These are phyloP conservation scores for Cyclotella cryptica DNA, from an alignment of 108 stramenopile species.

Conservation along the genomic window DNA sequence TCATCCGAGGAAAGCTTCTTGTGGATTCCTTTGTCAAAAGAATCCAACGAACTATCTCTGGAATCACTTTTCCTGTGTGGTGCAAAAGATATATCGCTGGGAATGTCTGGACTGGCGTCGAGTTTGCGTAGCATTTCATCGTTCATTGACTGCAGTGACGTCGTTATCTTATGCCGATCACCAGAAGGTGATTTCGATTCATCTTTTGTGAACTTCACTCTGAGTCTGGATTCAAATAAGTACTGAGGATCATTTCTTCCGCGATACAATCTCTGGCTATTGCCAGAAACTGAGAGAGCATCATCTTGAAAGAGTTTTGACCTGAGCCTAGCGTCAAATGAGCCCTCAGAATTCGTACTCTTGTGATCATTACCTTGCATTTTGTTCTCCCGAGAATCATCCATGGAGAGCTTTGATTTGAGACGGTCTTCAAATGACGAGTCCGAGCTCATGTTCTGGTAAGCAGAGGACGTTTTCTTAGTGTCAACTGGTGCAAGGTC, in stretches of 20 bases:
- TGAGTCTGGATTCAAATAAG: conserved; percentile 2
- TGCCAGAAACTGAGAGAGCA: not conserved
- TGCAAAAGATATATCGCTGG: conserved; percentile 1
- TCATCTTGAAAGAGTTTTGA: not conserved
- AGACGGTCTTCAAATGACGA: not conserved
- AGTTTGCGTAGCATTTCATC: not conserved
- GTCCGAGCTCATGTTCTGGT: no score
- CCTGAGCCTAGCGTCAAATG: not conserved
- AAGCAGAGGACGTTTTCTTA: no score
- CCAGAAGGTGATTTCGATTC: not conserved
- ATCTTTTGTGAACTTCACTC: not conserved
- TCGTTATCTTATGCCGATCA: no score
- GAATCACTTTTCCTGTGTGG: not conserved
- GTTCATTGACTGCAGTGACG: not conserved
- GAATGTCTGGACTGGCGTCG: not conserved
- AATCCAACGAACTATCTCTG: not conserved
- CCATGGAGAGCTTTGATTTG: not conserved
- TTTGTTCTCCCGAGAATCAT: not conserved
- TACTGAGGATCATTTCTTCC: not conserved
- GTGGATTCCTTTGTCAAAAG: not conserved
- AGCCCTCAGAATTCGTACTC: not conserved
- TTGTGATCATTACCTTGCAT: not conserved
- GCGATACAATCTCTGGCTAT: not conserved
- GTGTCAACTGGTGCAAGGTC: no score
- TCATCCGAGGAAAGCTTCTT: not conserved